Evolutionary conservation across 2,329 filamentous ascomycete species (phyloP), one percentile per base, ranked within the genome.

Genomic region (Torrubiella hemipterigena): DNA sequence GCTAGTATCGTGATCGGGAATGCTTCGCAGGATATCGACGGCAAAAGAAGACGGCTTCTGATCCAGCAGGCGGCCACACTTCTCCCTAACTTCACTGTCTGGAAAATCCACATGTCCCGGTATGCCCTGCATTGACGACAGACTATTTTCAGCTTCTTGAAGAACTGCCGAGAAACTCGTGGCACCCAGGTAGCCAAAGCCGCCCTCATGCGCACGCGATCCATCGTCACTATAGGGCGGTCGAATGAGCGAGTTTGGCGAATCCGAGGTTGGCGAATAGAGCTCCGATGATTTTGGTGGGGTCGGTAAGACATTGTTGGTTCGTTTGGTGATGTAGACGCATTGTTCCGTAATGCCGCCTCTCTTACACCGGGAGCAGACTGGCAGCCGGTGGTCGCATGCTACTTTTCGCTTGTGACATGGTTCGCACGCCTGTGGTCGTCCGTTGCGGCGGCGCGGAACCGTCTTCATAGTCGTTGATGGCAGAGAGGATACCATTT

Each of bases 351-450:
- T 33, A 22, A 48, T 46, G 20, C 45, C 48, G n/a, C 49, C 46
- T 39, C 51, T 50, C 25, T 35, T 46, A 31, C 55, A 59, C 33
- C 55, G 46, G 23, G 44, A 45, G 32, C 54, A 58, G 12, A 50
- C 30, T 0, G 55, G 55, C 8, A 50, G 49, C 0, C 42, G 38
- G 32, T 56, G 53, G 33, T 59, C 54, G 39, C 55, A 59, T 10
- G 54, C 53, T n/a, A 56, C 47, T 32, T 56, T 56, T 12, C 52
- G 48, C 31, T 48, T 50, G 23, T 50, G 47, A 24, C 52, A 56
- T n/a, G 52, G 52, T 45, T 55, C 45, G 15, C 39, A 39, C n/a
- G 35, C 33, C 17, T 42, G 37, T 1, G 39, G 31, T 5, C 35
- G 35, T 14, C 35, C 35, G n/a, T 37, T 37, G 11, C 35, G 31